Evolutionary conservation across 2,329 filamentous ascomycete genomes (phyloP).

Genomic region (Scolecobasidium constrictum): DNA sequence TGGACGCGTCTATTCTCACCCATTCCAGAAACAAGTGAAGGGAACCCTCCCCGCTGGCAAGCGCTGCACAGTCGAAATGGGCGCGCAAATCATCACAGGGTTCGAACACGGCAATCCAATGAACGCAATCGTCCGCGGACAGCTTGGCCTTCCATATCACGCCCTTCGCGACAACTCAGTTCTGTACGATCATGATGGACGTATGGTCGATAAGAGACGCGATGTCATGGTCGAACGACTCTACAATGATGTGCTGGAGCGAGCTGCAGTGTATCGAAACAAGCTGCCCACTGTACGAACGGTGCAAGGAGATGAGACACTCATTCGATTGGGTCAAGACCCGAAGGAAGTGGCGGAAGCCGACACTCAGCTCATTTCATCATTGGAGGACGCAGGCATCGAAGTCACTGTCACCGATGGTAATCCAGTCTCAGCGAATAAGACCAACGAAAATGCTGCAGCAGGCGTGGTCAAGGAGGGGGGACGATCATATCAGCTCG

Average conservation of each 20-base stretch:
- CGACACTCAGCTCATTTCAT: conserved; percentile 59
- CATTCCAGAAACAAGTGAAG: conserved; percentile 48
- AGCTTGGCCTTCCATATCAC: conserved; percentile 80
- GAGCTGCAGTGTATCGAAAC: conserved; percentile 82
- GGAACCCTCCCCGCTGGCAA: conserved; percentile 41
- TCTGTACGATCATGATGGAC: conserved; percentile 76
- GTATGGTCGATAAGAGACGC: conserved; percentile 62
- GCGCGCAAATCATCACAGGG: conserved; percentile 94
- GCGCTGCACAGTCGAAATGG: conserved; percentile 83
- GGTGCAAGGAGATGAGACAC: conserved; percentile 69
- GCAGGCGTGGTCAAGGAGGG: conserved; percentile 49
- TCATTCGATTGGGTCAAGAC: conserved; percentile 77
- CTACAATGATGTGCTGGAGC: conserved; percentile 89
- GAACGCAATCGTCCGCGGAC: conserved; percentile 81
- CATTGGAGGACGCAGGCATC: conserved; percentile 56
- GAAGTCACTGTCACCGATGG: conserved; percentile 36
- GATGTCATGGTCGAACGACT: conserved; percentile 82
- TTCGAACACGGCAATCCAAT: conserved; percentile 93
- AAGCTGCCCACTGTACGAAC: conserved; percentile 59
- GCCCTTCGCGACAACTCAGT: conserved; percentile 69
- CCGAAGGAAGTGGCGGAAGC: conserved; percentile 44
- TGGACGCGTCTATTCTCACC: conserved; percentile 84
- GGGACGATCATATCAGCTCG: conserved; percentile 60
- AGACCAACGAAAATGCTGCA: conserved; percentile 35
- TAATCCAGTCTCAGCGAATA: conserved; percentile 14